A percentile compares a stretch with the other conserved stretches of the same genome.
Conservation (phyloP, 305 asterid species). For the Plantago lanceolata region DNA sequence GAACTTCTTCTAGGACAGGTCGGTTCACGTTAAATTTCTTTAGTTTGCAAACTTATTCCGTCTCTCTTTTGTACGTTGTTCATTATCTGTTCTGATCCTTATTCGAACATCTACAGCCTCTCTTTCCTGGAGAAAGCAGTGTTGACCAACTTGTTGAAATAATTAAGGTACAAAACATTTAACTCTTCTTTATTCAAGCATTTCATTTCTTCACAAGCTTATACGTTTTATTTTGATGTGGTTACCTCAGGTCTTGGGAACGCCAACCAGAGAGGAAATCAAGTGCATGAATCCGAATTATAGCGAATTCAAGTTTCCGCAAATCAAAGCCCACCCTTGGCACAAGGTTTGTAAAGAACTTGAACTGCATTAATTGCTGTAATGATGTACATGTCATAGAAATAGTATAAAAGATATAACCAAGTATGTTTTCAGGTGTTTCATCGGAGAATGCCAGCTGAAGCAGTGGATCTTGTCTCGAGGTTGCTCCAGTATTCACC, state of each 20-base stretch:
- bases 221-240: conserved; percentile 9
- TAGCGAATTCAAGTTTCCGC: conserved; percentile 88
- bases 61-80: not conserved
- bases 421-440: conserved; percentile 52
- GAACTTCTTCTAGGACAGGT: conserved; percentile 92
- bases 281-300: conserved; percentile 98
- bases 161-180: conserved; percentile 52
- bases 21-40: not conserved
- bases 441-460: conserved; percentile 67
- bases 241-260: conserved; percentile 64
- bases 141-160: conserved; percentile 94
- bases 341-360: conserved; percentile 67
- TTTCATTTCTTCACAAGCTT: not conserved
- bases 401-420: conserved; percentile 1
- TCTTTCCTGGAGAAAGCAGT: conserved; percentile 94
- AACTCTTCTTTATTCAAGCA: not conserved
- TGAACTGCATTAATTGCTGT: not conserved
- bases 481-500: conserved; percentile 94
- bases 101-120: conserved; percentile 56
- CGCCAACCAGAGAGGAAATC: conserved; percentile 96
- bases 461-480: conserved; percentile 86
- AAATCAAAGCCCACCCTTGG: conserved; percentile 95
- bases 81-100: not conserved
- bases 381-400: not conserved
- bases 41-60: too few species aligned